Evolutionary conservation across 352 stramenopile genomes (phyloP).

Genomic region (Phytophthora melonis): DNA sequence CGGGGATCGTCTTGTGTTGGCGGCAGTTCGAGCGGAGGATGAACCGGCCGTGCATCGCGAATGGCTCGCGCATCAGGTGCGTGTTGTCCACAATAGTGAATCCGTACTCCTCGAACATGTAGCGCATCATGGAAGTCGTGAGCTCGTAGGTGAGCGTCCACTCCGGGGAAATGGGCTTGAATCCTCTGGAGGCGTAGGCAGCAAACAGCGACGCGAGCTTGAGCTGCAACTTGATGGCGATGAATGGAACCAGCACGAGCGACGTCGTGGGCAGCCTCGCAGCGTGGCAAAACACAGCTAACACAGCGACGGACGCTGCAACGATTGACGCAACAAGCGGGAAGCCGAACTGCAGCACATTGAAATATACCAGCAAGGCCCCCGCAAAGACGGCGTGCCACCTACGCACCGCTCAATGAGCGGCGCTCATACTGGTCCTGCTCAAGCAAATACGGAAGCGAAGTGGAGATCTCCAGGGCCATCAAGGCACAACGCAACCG

Average conservation of each 20-base stretch:
- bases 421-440: no score
- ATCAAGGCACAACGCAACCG: no score
- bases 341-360: no score
- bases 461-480: no score
- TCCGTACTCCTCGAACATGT: conserved; percentile 44
- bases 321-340: no score
- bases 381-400: no score
- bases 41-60: conserved; percentile 36
- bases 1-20: conserved; percentile 28
- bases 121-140: conserved; percentile 44
- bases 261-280: conserved; percentile 32
- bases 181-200: conserved; percentile 14
- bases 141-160: conserved; percentile 57
- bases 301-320: background rate
- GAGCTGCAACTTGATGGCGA: conserved; percentile 37
- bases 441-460: no score
- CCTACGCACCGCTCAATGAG: no score
- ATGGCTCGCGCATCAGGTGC: conserved; percentile 36
- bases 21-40: conserved; percentile 32
- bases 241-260: conserved; percentile 29
- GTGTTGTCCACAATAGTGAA: conserved; percentile 37
- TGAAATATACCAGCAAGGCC: no score
- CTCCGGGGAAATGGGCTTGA: conserved; percentile 38
- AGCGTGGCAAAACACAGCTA: conserved; percentile 28
- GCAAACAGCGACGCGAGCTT: conserved; percentile 34